Conservation (phyloP, 768 basidiomycete species). For the Cystobasidium ongulense region DNA sequence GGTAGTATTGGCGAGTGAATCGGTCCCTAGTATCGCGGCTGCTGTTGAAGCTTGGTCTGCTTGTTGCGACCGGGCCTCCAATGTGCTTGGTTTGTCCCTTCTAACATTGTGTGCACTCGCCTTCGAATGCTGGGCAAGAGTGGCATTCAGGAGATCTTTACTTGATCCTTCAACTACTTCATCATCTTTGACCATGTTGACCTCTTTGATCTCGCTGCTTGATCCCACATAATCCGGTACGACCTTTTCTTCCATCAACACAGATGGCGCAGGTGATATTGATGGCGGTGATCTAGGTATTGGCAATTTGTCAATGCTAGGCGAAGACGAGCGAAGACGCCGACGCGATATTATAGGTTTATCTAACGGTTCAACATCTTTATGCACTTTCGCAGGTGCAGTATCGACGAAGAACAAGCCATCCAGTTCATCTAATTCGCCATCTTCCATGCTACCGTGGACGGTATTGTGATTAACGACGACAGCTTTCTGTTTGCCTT, state of each 20-base stretch:
- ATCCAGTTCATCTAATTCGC: conserved; percentile 11
- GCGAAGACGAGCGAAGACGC: not conserved
- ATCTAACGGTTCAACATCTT: not conserved
- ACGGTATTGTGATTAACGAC: not conserved
- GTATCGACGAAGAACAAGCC: conserved; percentile 16
- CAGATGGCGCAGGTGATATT: not conserved
- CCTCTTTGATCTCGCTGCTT: conserved; percentile 13
- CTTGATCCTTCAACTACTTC: not conserved
- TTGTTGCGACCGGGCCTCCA: no score
- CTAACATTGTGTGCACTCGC: not conserved
- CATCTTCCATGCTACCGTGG: not conserved
- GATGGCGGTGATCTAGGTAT: not conserved
- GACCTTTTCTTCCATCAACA: not conserved
- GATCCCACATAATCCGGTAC: conserved; percentile 4
- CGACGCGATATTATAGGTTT: not conserved
- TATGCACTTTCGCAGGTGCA: not conserved
- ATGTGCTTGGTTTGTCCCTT: not conserved
- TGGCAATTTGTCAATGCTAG: not conserved
- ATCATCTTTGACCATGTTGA: not conserved
- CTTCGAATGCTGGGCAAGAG: not conserved
- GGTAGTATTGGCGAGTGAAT: not conserved
- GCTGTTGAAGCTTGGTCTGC: no score
- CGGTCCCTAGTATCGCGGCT: not conserved
- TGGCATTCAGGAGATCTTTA: not conserved
- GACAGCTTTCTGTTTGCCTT: not conserved